Percentiles rank a stretch among this genome's conserved stretches.
Conservation (phyloP, 2,329 filamentous ascomycete species). For the Claviceps sp. region DNA sequence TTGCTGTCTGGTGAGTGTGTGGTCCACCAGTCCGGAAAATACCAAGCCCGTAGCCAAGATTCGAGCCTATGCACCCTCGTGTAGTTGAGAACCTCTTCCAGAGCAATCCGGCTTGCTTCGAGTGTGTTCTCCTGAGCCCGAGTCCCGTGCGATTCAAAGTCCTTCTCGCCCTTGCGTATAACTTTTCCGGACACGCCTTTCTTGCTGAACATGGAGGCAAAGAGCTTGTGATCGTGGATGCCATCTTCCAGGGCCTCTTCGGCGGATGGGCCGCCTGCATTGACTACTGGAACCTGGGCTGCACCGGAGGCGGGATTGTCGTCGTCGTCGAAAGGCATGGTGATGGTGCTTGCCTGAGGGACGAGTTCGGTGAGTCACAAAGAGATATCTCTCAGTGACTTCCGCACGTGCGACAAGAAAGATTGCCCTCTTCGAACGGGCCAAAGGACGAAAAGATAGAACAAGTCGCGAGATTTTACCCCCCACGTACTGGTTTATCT, state of each 20-base stretch:
- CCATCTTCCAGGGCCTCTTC: slow-evolving; percentile 63
- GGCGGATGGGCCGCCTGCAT: slow-evolving; percentile 15
- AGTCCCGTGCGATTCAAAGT: slow-evolving; percentile 90
- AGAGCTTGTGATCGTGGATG: slow-evolving; percentile 75
- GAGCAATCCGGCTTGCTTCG: slow-evolving; percentile 68
- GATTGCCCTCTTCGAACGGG: background rate
- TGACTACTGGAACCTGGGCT: slow-evolving; percentile 9
- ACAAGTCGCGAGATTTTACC: background rate
- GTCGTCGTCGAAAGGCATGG: slow-evolving; percentile 32
- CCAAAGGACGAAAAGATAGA: background rate
- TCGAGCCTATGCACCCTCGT: slow-evolving; percentile 61
- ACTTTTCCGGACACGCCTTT: slow-evolving; percentile 43
- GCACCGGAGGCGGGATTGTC: slow-evolving; percentile 21
- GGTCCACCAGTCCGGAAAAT: slow-evolving; percentile 50
- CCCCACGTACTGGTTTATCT: background rate
- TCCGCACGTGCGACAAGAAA: background rate
- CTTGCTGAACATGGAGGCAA: slow-evolving; percentile 39
- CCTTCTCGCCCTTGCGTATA: slow-evolving; percentile 88
- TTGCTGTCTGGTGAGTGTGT: slow-evolving; percentile 8
- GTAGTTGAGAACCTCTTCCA: slow-evolving; percentile 75
- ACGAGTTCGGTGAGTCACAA: background rate
- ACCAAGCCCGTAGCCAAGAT: slow-evolving; percentile 55
- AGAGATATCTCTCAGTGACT: background rate
- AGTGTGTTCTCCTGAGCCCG: slow-evolving; percentile 65
- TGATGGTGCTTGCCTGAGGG: background rate